Base-by-base conservation (phyloP, 2,329 filamentous ascomycete genomes). In the Colletotrichum destructivum region DNA sequence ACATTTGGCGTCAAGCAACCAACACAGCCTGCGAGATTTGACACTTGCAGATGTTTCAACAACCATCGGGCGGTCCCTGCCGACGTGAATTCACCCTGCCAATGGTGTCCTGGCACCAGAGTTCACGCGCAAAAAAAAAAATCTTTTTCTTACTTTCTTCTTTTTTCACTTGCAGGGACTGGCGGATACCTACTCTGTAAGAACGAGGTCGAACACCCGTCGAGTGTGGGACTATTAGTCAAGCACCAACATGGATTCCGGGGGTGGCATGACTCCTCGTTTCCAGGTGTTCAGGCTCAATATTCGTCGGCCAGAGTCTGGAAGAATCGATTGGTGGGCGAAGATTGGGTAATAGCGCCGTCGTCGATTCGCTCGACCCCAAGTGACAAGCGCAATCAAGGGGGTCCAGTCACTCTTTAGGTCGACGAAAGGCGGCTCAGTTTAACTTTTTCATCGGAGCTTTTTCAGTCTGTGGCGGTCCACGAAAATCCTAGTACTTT, bases 201-300 rank as follows among this genome's bases (percentile, higher is more conserved):
- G n/a, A 18, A 38, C 16, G 9, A 52, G 35, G 51, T 52, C 26
- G 51, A 62, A 52, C 63, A 38, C 26, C 23, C 44, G 5, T 12
- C 21, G 18, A 44, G 44, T 38, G 64, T 57, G 63, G 63, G 51
- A 71, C 63, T 49, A n/a, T 59, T 38, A 62, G 68, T 71, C 69
- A 68, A 68, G 35, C 18, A 47, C 23, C 64, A 38, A 15, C 57
- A 21, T 23, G 13, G 11, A 38, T 38, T 38, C 21, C 64, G 42
- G 52, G 57, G 57, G 54, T 63, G 49, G 44, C 51, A 59, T 46
- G 64, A 49, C 57, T 68, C 23, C 42, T 16, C 13, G 18, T 38
- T 31, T 57, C 16, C 40, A 42, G 26, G n/a, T 16, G 31, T 9
- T 44, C 46, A 59, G 40, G 51, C 35, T 23, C 21, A n/a, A 49